Percentiles rank a stretch among this genome's conserved stretches.
phyloP scores from a whole-genome alignment of 768 basidiomycete genomes.

The Cytidiella melzeri region DNA sequence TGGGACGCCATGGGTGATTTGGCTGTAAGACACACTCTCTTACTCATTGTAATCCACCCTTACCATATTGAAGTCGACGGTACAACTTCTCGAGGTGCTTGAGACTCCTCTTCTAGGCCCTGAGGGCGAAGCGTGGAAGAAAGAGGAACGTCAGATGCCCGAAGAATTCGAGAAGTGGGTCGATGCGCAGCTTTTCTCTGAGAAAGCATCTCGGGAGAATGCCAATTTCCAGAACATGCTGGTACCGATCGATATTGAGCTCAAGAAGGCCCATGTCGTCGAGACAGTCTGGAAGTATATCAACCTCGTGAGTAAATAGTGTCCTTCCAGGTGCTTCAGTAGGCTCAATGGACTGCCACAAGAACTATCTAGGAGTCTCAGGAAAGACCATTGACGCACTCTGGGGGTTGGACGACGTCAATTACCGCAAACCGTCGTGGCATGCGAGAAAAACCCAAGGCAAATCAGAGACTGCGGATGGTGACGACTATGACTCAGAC shows the following conservation, averaged over 20 bases:
- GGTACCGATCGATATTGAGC: conserved; percentile 47
- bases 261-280: conserved; percentile 42
- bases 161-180: conserved; percentile 60
- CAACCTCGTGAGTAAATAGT: conserved; percentile 44
- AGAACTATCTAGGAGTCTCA: conserved; percentile 56
- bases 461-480: conserved; percentile 11
- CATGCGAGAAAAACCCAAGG: conserved; percentile 32
- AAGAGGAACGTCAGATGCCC: conserved; percentile 45
- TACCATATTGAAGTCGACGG: conserved; percentile 39
- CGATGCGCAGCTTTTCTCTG: conserved; percentile 61
- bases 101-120: conserved; percentile 55
- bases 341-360: neutral
- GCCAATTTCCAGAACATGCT: conserved; percentile 50
- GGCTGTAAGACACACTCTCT: conserved; percentile 39
- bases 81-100: conserved; percentile 61
- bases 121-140: conserved; percentile 49
- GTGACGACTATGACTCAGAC: conserved; percentile 25
- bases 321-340: neutral
- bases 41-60: neutral
- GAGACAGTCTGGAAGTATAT: conserved; percentile 62
- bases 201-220: conserved; percentile 45
- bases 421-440: conserved; percentile 57
- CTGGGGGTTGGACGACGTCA: conserved; percentile 54
- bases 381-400: conserved; percentile 54
- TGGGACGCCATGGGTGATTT: conserved; percentile 83